A percentile compares a stretch with the other conserved stretches of the same genome.
Evolutionary conservation across 2,329 filamentous ascomycete species (phyloP).

Genomic region (Chaetothyriales sp.): DNA sequence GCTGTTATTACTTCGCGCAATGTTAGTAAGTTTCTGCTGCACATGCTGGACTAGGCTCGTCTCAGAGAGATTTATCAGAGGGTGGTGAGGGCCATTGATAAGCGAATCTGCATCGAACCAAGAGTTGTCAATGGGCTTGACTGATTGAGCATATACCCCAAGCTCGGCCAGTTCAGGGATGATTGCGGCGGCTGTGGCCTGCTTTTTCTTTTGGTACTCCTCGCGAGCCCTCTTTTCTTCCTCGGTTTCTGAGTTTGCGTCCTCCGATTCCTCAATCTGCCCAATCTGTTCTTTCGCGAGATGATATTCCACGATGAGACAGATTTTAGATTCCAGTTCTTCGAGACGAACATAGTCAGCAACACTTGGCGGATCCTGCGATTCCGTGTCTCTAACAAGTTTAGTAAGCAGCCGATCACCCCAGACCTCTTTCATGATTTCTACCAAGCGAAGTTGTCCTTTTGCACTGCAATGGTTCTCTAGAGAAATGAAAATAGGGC

Average conservation of each 20-base stretch:
- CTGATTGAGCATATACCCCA: constrained; percentile 17
- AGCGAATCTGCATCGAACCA: constrained; percentile 14
- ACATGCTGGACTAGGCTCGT: constrained; percentile 10
- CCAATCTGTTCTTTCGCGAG: constrained; percentile 8
- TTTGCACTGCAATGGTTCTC: constrained; percentile 15
- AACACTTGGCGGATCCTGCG: constrained; percentile 11
- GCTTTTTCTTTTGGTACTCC: constrained; percentile 13
- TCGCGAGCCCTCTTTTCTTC: constrained; percentile 7
- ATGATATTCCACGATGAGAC: constrained; percentile 18
- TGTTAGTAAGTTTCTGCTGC: constrained; percentile 8
- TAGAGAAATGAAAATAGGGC: constrained; percentile 14
- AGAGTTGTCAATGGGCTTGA: constrained; percentile 16
- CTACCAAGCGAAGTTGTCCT: constrained; percentile 13
- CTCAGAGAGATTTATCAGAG: constrained; percentile 17
- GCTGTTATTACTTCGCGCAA: constrained; percentile 13
- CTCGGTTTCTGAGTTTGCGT: constrained; percentile 6
- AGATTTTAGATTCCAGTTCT: constrained; percentile 16
- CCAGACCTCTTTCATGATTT: constrained; percentile 16
- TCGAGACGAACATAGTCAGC: constrained; percentile 14
- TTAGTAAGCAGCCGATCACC: constrained; percentile 15
- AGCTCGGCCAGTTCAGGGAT: constrained; percentile 17
- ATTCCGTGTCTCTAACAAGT: constrained; percentile 13
- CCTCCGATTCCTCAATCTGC: constrained; percentile 2
- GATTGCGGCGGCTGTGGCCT: constrained; percentile 7
- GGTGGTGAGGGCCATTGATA: constrained; percentile 11